Conservation (phyloP, 1,284 basidiomycete species). For the Sphaerobolus stellatus region DNA sequence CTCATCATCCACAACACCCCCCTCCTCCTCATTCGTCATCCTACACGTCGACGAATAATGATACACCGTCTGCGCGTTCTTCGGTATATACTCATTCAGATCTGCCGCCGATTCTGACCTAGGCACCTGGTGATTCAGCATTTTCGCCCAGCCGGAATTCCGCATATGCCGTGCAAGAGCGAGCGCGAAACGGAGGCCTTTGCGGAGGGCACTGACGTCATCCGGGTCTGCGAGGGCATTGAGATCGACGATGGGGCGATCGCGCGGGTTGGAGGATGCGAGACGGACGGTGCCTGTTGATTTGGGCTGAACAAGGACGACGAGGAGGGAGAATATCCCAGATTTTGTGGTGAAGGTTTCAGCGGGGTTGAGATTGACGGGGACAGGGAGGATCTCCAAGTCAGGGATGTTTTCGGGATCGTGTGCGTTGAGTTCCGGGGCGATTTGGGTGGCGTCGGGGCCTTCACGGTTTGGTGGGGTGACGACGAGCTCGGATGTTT, state of each 20-base stretch:
- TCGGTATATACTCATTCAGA: conserved; percentile 26
- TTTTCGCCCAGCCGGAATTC: conserved; percentile 21
- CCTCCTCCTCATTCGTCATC: conserved; percentile 24
- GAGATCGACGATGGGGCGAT: conserved; percentile 39
- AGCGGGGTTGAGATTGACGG: not conserved
- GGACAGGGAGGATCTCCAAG: conserved; percentile 29
- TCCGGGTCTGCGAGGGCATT: conserved; percentile 36
- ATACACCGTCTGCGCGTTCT: conserved; percentile 19
- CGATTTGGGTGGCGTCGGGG: too few species aligned
- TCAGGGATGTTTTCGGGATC: conserved; percentile 24
- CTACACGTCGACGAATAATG: conserved; percentile 34
- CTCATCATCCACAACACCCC: conserved; percentile 40
- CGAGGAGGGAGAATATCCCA: conserved; percentile 23
- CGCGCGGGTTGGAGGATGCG: conserved; percentile 35
- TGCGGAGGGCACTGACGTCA: conserved; percentile 35
- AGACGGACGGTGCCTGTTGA: conserved; percentile 30
- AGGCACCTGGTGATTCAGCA: conserved; percentile 26
- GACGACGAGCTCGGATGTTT: not conserved
- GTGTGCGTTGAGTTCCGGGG: conserved; percentile 14
- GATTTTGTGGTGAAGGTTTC: conserved; percentile 5
- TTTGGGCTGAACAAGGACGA: conserved; percentile 23
- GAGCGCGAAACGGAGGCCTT: conserved; percentile 38
- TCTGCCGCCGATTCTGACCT: conserved; percentile 22
- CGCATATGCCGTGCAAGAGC: conserved; percentile 38
- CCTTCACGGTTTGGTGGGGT: too few species aligned